Percentiles rank a stretch among this genome's conserved stretches.
These are phyloP conservation scores for Asterochloris sp. DNA, from an alignment of 139 green algal genomes.

Conservation along the genomic window DNA sequence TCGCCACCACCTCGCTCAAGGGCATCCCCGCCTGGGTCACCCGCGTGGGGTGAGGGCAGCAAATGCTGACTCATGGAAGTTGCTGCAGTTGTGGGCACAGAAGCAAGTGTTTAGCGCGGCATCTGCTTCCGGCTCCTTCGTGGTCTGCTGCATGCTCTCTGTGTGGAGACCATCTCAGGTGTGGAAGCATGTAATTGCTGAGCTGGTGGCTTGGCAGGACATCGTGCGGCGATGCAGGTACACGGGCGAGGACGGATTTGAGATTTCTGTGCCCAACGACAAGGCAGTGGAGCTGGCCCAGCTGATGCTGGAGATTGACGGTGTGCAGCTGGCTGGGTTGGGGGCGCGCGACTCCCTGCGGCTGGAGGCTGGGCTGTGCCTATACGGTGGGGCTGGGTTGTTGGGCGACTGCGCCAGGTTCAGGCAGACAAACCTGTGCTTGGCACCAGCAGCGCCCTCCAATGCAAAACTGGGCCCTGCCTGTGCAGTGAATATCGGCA, in stretches of 20 bases:
- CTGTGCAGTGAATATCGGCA: too few species aligned
- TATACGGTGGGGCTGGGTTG: constrained; percentile 72
- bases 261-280: constrained; percentile 85
- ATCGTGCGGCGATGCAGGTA: constrained; percentile 59
- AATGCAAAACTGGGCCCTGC: too few species aligned
- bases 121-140: too few species aligned
- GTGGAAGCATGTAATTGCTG: too few species aligned
- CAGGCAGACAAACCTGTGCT: not conserved
- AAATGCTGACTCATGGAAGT: too few species aligned
- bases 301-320: constrained; percentile 57
- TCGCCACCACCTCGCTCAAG: constrained; percentile 66
- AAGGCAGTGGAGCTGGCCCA: constrained; percentile 68
- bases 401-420: not conserved
- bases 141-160: too few species aligned
- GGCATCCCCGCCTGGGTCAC: constrained; percentile 86
- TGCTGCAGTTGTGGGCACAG: too few species aligned
- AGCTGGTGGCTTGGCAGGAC: too few species aligned
- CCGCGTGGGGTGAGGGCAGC: constrained; percentile 73
- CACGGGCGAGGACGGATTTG: constrained; percentile 99
- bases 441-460: not conserved
- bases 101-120: too few species aligned
- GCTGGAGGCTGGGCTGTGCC: constrained; percentile 96
- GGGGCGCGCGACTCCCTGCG: constrained; percentile 91
- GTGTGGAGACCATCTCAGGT: too few species aligned
- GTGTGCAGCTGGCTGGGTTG: constrained; percentile 81